Evolutionary conservation across 306 rosid species (phyloP), one percentile per base, ranked within the genome.

Genomic region (Herpetospermum pedunculosum): DNA sequence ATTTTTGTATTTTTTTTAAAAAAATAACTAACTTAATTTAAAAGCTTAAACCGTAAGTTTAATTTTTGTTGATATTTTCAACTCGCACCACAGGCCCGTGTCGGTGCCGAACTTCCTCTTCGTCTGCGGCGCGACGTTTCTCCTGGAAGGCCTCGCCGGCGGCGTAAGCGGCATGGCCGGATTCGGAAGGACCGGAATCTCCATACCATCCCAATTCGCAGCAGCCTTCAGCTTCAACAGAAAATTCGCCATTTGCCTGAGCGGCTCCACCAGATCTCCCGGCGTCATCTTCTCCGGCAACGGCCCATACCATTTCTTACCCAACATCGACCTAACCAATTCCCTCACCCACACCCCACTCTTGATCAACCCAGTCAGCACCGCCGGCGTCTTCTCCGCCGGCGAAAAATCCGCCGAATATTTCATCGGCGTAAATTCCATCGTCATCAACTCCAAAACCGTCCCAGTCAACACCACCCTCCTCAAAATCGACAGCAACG

Each of bases 111-210:
- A 83, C 0, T 72, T 88, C 30, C 80, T 86, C 32, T 87, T 86
- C 80, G 76, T 79, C 6, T 88, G 87, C 32, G 86, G 88, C 0
- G 6, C 86, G 6, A 77, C 81, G 0, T 79, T 72, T n/a, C 70
- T 86, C 1, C 80, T 83, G 23, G 19, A 78, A 0, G 84, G 85
- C 38, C 87, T 88, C 15, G 68, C 89, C 1, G 72, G 8, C 10
- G 89, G 90, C 11, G 88, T 84, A 44, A 78, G 26, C 18, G 92
- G 96, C 4, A 87, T 87, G 80, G 92, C 82, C 35, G 91, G 92
- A 35, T 80, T 90, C 14, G 92, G 88, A 1, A 80, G 84, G 60
- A 76, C 72, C 0, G 73, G 34, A 12, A 82, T 73, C 21, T 74
- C 87, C 1, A 79, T 90, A 1, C 88, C 89, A 13, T 86, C 84